Conservation (phyloP, 176 grass and related monocot species). For the Thalia dealbata region DNA sequence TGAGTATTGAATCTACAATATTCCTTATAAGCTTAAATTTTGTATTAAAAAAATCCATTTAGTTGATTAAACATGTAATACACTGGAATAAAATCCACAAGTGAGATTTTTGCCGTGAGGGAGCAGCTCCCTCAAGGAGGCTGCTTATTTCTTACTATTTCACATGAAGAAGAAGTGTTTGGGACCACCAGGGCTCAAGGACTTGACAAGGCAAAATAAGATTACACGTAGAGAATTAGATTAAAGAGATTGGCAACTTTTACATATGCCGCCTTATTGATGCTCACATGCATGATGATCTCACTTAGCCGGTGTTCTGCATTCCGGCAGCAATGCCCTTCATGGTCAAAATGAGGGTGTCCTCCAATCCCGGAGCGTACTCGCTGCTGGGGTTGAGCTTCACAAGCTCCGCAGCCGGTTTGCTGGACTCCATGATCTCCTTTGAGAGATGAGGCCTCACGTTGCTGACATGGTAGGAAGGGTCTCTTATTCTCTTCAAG, state of each 20-base stretch:
- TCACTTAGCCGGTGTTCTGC: constrained; percentile 82
- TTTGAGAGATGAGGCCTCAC: constrained; percentile 57
- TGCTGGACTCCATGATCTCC: constrained; percentile 46
- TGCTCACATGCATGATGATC: no score
- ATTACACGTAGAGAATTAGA: neutral
- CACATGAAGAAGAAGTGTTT: no score
- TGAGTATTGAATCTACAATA: no score
- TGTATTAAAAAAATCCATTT: no score
- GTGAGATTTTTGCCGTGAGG: no score
- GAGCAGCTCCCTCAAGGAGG: no score
- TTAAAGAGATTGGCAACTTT: neutral
- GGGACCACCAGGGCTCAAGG: no score
- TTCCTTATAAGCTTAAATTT: no score
- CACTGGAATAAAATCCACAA: no score
- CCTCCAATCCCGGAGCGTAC: constrained; percentile 76
- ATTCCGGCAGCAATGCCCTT: constrained; percentile 95
- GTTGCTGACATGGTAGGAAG: constrained; percentile 45
- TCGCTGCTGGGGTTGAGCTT: constrained; percentile 87
- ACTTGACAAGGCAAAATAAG: neutral
- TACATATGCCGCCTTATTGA: neutral
- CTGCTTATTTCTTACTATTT: no score
- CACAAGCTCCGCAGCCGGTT: constrained; percentile 51
- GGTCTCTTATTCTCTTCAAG: constrained; percentile 74
- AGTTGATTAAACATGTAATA: no score
- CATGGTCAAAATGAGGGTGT: constrained; percentile 95